Evolutionary conservation across 2,329 filamentous ascomycete species (phyloP).

Genomic region (Colletotrichum trifolii): DNA sequence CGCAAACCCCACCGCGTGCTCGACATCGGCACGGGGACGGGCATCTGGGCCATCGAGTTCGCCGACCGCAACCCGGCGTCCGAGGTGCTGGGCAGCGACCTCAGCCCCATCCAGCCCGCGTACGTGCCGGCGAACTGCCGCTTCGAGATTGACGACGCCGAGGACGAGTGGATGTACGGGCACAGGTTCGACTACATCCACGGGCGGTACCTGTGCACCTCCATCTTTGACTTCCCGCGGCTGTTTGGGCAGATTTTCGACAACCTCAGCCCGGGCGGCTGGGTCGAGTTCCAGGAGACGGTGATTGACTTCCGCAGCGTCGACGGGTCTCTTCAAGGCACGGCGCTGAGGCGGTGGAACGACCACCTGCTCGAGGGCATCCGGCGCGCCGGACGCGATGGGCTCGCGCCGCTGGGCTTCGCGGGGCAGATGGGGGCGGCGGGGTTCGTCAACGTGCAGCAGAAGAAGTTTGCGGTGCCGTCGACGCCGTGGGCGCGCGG

Average conservation of each 20-base stretch:
- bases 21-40: constrained; percentile 40
- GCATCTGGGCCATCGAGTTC: constrained; percentile 49
- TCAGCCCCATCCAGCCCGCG: constrained; percentile 52
- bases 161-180: constrained; percentile 40
- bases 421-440: constrained; percentile 50
- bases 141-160: constrained; percentile 53
- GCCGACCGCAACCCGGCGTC: constrained; percentile 50
- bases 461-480: constrained; percentile 45
- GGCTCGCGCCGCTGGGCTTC: constrained; percentile 49
- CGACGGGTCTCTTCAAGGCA: constrained; percentile 50
- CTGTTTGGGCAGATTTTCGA: constrained; percentile 51
- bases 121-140: constrained; percentile 51
- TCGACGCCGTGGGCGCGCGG: constrained; percentile 51
- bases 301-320: constrained; percentile 78
- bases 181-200: constrained; percentile 31
- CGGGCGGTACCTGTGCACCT: constrained; percentile 44
- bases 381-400: constrained; percentile 49
- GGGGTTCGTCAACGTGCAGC: constrained; percentile 48
- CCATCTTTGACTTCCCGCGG: constrained; percentile 47
- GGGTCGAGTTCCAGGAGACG: constrained; percentile 64
- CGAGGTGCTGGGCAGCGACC: constrained; percentile 50
- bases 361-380: constrained; percentile 48
- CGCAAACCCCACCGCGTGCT: constrained; percentile 32
- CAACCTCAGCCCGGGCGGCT: constrained; percentile 50
- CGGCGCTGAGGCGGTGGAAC: constrained; percentile 47